Evolutionary conservation across 495 filamentous ascomycete species (phyloP), one percentile per base, ranked within the genome.

Genomic region (Xylaria longipes): DNA sequence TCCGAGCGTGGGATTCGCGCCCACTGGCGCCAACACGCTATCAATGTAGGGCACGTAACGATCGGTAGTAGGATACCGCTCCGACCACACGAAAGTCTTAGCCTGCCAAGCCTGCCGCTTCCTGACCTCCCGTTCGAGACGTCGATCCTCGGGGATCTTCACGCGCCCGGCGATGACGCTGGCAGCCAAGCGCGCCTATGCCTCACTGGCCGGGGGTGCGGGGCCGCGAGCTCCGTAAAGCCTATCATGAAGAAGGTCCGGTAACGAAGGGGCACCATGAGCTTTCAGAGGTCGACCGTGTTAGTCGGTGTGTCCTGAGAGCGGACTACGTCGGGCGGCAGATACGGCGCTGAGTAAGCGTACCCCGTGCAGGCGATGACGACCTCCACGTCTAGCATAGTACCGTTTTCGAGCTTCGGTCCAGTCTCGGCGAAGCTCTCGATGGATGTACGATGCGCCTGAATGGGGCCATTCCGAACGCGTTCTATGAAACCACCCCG

Each of bases 301-400:
- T 22, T 15, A 14, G 17, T 70, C 37, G 60, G 52, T 25, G 12
- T 58, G 17, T 54, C 74, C 56, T 39, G 58, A 62, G 48, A n/a
- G 68, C 64, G 46, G 54, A 71, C 20, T 35, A 68, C 35, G 56
- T 72, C 56, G 43, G 60, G 3, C 29, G 61, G 61, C 20, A 72
- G 66, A 73, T 68, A 73, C 58, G 58, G 50, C 22, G 46, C 41
- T 68, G 33, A 37, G 33, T n/a, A 60, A 60, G 31, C 9, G 64
- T 78, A 78, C 39, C 74, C 73, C 3, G 74, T 79, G 12, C 45
- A 68, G 54, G 75, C 75, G 57, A 78, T 69, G 17, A n/a, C 31
- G 20, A 31, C 6, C 12, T 56, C 52, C 25, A 74, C 68, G 61
- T 77, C 73, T 29, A 79, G 46, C 8, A 17, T 27, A 20, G 45